Evolutionary conservation across 73 alveolate genomes (phyloP).

Genomic region (Paramecium octaurelia): DNA sequence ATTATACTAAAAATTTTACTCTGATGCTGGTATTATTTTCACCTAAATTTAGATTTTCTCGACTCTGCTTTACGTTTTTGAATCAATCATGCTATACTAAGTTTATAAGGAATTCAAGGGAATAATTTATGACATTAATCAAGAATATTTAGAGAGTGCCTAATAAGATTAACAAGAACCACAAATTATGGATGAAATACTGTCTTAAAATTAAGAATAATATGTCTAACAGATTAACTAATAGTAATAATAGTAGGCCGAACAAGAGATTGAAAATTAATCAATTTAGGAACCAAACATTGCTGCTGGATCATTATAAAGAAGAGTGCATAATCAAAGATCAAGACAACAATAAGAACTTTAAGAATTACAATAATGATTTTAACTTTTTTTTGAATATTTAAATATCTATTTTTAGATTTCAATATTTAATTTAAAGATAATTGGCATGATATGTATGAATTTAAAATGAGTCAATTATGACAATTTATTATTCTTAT

Average conservation of each 20-base stretch:
- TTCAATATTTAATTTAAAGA: background rate
- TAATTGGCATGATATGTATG: background rate
- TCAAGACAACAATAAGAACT: background rate
- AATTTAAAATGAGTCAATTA: background rate
- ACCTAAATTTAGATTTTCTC: background rate
- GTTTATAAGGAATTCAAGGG: background rate
- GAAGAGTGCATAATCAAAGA: background rate
- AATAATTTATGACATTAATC: background rate
- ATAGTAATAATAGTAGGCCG: background rate
- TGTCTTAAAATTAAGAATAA: background rate
- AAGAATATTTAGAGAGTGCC: background rate
- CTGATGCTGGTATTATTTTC: background rate
- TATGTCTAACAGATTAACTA: background rate
- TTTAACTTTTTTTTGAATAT: background rate
- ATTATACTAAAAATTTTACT: background rate
- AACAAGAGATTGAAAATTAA: background rate
- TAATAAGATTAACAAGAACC: background rate
- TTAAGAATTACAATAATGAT: background rate
- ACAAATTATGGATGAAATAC: background rate
- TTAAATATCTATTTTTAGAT: background rate
- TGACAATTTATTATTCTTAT: background rate
- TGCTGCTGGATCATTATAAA: background rate
- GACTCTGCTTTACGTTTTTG: background rate
- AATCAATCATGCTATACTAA: background rate
- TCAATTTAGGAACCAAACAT: background rate